phyloP scores from a whole-genome alignment of 352 stramenopile species.

The Globisporangium ultimum region DNA sequence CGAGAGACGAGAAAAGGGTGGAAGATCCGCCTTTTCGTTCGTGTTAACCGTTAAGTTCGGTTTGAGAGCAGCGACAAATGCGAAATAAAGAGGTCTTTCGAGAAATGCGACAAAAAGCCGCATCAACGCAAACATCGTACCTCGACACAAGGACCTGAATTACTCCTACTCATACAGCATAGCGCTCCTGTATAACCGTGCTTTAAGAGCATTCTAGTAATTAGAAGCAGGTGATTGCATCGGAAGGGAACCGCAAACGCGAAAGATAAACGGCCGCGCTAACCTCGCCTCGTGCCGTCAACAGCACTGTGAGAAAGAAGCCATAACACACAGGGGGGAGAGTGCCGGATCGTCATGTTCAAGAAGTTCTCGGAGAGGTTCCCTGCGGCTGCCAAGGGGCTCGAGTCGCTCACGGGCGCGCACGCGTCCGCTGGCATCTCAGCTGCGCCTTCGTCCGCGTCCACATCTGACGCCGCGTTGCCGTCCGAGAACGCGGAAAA shows the following conservation, averaged over 20 bases:
- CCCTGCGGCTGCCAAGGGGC: slow-evolving; percentile 58
- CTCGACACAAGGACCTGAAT: neutral
- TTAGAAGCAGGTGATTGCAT: neutral
- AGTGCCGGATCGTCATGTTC: slow-evolving; percentile 37
- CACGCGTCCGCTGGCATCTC: slow-evolving; percentile 5
- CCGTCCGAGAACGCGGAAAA: neutral
- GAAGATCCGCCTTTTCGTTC: too few relatives aligned
- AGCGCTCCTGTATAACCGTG: neutral
- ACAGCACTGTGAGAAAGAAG: neutral
- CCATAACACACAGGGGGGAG: neutral
- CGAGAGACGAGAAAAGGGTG: too few relatives aligned
- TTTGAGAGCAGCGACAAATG: neutral
- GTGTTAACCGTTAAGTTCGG: neutral
- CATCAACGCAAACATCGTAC: neutral
- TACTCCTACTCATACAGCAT: neutral
- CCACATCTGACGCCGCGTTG: neutral
- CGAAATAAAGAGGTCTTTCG: neutral
- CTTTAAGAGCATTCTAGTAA: neutral
- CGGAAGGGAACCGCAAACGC: neutral
- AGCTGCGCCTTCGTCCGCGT: slow-evolving; percentile 15
- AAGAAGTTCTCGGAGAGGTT: slow-evolving; percentile 80
- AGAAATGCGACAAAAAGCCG: neutral
- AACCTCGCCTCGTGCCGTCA: neutral
- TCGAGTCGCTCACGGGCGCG: slow-evolving; percentile 54
- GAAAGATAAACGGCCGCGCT: neutral